Conservation (phyloP, 2,329 filamentous ascomycete genomes). For the Diaporthe helianthi region DNA sequence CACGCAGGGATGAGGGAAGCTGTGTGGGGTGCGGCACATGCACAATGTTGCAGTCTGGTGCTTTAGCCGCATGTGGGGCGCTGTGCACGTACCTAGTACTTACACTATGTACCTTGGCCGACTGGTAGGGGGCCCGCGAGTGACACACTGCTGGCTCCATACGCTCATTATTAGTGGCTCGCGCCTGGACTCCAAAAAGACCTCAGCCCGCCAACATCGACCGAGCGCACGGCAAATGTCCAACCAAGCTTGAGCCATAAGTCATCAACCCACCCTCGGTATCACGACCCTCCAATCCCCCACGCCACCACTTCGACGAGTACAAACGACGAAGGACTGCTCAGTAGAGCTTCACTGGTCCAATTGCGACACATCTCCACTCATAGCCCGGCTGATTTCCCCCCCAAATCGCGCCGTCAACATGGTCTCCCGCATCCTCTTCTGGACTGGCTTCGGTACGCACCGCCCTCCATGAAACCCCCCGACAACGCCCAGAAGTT, state of each 20-base stretch:
- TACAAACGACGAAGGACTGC: slow-evolving; percentile 26
- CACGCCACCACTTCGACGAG: slow-evolving; percentile 6
- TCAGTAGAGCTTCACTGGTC: slow-evolving; percentile 26
- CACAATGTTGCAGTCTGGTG: too few relatives aligned
- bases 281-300: not conserved
- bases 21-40: slow-evolving; percentile 18
- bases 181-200: slow-evolving; percentile 30
- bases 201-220: slow-evolving; percentile 32
- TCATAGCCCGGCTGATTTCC: slow-evolving; percentile 9
- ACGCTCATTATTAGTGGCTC: not conserved
- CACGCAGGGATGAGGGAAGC: slow-evolving; percentile 29
- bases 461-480: slow-evolving; percentile 38
- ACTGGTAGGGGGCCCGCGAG: too few relatives aligned
- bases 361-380: slow-evolving; percentile 26
- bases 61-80: slow-evolving; percentile 35
- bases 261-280: slow-evolving; percentile 25
- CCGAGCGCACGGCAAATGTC: slow-evolving; percentile 24
- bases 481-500: not conserved
- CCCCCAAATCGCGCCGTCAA: slow-evolving; percentile 39
- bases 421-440: slow-evolving; percentile 73
- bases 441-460: slow-evolving; percentile 93
- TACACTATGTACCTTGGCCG: too few relatives aligned
- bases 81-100: not conserved
- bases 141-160: not conserved
- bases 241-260: slow-evolving; percentile 29